Conservation (phyloP, 2,329 filamentous ascomycete species). For the Phialophora tarda region DNA sequence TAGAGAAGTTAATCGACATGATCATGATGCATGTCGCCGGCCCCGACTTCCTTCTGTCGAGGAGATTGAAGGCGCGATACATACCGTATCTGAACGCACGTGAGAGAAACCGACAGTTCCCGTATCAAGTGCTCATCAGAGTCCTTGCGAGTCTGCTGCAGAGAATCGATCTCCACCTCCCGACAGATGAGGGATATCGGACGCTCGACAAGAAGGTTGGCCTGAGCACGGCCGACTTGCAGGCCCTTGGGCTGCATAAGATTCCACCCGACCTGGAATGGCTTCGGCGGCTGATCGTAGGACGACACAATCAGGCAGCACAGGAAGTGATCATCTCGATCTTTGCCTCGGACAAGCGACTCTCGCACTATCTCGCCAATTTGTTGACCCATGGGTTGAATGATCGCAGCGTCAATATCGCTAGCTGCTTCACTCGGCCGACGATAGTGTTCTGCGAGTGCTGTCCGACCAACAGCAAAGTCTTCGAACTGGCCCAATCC, state of each 20-base stretch:
- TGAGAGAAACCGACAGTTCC: constrained; percentile 55
- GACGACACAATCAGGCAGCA: constrained; percentile 62
- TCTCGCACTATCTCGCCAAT: constrained; percentile 54
- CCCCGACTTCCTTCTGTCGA: constrained; percentile 26
- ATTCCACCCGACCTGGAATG: constrained; percentile 53
- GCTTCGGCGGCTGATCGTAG: constrained; percentile 68
- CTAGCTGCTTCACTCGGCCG: constrained; percentile 64
- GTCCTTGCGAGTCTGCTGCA: constrained; percentile 48
- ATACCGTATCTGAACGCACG: constrained; percentile 49
- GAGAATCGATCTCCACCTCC: constrained; percentile 44
- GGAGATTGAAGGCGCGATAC: constrained; percentile 49
- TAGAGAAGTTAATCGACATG: constrained; percentile 64
- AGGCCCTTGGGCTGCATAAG: constrained; percentile 29
- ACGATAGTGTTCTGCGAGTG: constrained; percentile 60
- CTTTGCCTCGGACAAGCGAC: constrained; percentile 60
- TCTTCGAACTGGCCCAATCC: constrained; percentile 49
- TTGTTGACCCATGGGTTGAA: constrained; percentile 62
- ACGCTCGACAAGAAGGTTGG: constrained; percentile 34
- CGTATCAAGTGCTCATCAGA: constrained; percentile 50
- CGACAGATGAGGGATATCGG: constrained; percentile 55
- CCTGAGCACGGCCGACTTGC: constrained; percentile 21
- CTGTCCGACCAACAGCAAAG: constrained; percentile 46
- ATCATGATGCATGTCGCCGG: constrained; percentile 55
- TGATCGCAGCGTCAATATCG: constrained; percentile 58
- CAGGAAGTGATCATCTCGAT: constrained; percentile 63